Conservation (phyloP, 2,329 filamentous ascomycete genomes). For the Laburnicola sp. region DNA sequence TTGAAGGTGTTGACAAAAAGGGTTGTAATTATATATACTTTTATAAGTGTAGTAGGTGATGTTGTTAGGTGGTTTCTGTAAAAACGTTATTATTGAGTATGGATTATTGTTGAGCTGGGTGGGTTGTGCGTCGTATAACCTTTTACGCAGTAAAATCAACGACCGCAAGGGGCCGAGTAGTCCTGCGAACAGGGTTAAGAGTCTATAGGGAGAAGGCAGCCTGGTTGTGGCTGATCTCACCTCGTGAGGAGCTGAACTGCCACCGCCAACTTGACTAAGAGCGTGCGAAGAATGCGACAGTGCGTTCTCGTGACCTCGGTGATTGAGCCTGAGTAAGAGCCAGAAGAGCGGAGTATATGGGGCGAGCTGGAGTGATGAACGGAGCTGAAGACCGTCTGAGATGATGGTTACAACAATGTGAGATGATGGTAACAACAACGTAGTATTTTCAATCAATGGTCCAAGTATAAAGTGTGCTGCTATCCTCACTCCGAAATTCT, state of each 20-base stretch:
- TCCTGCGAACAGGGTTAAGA: background rate
- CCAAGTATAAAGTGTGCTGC: background rate
- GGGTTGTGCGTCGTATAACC: no score
- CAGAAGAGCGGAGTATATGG: background rate
- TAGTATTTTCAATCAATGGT: no score
- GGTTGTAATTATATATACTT: no score
- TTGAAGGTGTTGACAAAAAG: no score
- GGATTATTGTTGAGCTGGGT: no score
- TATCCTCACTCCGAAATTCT: background rate
- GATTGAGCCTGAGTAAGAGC: background rate
- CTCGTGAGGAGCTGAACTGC: background rate
- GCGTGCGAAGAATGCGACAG: background rate
- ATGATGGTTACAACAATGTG: background rate
- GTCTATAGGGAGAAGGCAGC: background rate
- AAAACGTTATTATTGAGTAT: no score
- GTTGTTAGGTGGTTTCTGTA: no score
- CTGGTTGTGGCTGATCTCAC: constrained; percentile 2
- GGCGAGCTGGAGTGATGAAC: background rate
- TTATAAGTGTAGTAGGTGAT: no score
- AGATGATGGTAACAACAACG: no score
- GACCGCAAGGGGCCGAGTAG: no score
- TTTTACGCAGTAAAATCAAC: no score
- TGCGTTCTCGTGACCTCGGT: no score
- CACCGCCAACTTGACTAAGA: background rate
- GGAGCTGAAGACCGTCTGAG: background rate